Percentiles rank a stretch among this genome's conserved stretches.
phyloP scores from a whole-genome alignment of 192 early-diverging fungal species.

The Backusella morwellensis region DNA sequence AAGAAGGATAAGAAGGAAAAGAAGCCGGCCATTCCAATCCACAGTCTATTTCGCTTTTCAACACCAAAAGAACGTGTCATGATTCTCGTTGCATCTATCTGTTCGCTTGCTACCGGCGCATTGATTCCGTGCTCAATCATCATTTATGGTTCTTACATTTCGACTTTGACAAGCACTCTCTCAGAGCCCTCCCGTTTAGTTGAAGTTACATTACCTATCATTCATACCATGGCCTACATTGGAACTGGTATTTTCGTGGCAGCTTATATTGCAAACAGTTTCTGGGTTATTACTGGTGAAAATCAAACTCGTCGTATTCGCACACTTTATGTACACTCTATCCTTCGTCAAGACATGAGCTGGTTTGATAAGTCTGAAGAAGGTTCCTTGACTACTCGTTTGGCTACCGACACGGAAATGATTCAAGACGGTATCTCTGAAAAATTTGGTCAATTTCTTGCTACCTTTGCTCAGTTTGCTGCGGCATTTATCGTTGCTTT shows the following conservation, averaged over 20 bases:
- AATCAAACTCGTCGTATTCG: slow-evolving; percentile 64
- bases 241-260: slow-evolving; percentile 53
- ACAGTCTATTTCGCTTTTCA: not conserved
- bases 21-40: not conserved
- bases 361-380: slow-evolving; percentile 82
- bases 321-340: slow-evolving; percentile 66
- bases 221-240: slow-evolving; percentile 51
- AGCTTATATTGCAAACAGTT: slow-evolving; percentile 60
- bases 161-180: not conserved
- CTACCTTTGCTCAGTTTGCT: slow-evolving; percentile 62
- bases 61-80: not conserved
- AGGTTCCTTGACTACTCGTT: slow-evolving; percentile 81
- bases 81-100: not conserved
- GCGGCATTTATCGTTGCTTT: slow-evolving; percentile 80
- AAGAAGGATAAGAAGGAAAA: not conserved
- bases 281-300: slow-evolving; percentile 49
- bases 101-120: slow-evolving; percentile 11
- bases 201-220: slow-evolving; percentile 13
- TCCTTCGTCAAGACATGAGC: slow-evolving; percentile 80
- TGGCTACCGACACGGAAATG: slow-evolving; percentile 80
- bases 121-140: slow-evolving; percentile 20
- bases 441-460: slow-evolving; percentile 71
- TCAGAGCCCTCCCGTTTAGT: not conserved
- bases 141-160: slow-evolving; percentile 25
- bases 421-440: slow-evolving; percentile 87